These are phyloP conservation scores for Carex scoparia DNA, from an alignment of 176 grass and related monocot species.

Conservation along the genomic window DNA sequence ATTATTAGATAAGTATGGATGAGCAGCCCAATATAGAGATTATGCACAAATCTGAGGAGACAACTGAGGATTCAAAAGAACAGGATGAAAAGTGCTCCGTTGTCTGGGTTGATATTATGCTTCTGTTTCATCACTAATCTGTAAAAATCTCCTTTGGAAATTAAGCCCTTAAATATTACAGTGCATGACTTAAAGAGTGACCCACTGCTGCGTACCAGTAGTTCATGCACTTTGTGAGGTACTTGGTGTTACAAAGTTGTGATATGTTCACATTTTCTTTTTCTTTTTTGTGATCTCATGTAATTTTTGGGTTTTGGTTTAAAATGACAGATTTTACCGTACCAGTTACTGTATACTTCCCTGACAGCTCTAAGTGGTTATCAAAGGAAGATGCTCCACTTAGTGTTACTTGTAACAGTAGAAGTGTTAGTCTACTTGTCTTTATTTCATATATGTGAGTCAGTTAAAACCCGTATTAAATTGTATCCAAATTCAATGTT, in stretches of 20 bases:
- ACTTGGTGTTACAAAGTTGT: not conserved
- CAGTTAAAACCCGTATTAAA: too few species aligned
- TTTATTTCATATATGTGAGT: too few species aligned
- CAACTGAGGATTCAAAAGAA: too few species aligned
- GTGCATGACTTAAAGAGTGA: conserved; percentile 9
- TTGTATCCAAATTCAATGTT: too few species aligned
- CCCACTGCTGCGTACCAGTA: not conserved
- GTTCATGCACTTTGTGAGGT: conserved; percentile 62
- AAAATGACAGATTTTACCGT: conserved; percentile 50
- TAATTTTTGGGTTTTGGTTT: conserved; percentile 9
- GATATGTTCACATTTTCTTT: conserved; percentile 11
- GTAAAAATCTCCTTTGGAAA: not conserved
- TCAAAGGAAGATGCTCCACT: conserved; percentile 35
- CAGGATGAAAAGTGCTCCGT: too few species aligned
- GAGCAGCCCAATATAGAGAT: too few species aligned
- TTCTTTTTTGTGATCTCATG: not conserved
- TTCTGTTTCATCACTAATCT: too few species aligned
- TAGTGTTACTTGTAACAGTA: too few species aligned
- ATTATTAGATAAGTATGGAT: too few species aligned
- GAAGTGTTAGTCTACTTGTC: too few species aligned
- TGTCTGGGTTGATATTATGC: too few species aligned
- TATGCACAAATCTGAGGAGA: too few species aligned
- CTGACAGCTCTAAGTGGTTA: conserved; percentile 81
- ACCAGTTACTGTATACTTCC: conserved; percentile 87
- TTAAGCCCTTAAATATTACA: conserved; percentile 27